Evolutionary conservation across 495 filamentous ascomycete genomes (phyloP).

Genomic region (Oidiodendron maius): DNA sequence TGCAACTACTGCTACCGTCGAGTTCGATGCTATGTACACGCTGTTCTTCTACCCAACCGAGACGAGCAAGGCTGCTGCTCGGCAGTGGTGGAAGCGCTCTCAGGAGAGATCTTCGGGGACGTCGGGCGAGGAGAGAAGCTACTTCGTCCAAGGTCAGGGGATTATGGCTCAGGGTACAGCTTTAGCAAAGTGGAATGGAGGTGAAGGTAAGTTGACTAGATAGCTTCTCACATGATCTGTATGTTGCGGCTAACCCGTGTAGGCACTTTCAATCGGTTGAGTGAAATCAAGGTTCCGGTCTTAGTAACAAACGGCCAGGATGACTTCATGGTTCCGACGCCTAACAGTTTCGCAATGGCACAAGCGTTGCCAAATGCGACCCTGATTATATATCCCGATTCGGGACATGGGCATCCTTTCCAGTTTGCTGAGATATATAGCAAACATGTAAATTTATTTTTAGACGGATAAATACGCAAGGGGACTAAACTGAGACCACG

Average conservation of each 20-base stretch:
- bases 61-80: neutral
- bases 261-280: conserved; percentile 23
- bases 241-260: conserved; percentile 1
- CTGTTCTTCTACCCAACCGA: conserved; percentile 3
- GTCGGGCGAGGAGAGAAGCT: neutral
- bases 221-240: too few relatives aligned
- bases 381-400: conserved; percentile 27
- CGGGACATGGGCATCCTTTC: conserved; percentile 27
- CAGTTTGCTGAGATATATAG: conserved; percentile 26
- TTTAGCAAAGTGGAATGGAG: neutral
- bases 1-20: neutral
- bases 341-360: conserved; percentile 26
- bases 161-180: neutral
- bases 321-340: conserved; percentile 27
- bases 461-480: too few relatives aligned
- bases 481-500: too few relatives aligned
- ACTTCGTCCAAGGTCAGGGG: neutral
- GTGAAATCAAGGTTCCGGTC: conserved; percentile 25
- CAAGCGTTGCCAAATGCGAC: conserved; percentile 25
- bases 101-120: neutral
- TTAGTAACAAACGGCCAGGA: conserved; percentile 29
- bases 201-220: too few relatives aligned
- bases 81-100: neutral
- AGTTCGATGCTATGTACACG: neutral
- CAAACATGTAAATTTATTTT: neutral